Percentiles rank a stretch among this genome's conserved stretches.
phyloP scores from a whole-genome alignment of 306 rosid species.

The Vicia sativa region DNA sequence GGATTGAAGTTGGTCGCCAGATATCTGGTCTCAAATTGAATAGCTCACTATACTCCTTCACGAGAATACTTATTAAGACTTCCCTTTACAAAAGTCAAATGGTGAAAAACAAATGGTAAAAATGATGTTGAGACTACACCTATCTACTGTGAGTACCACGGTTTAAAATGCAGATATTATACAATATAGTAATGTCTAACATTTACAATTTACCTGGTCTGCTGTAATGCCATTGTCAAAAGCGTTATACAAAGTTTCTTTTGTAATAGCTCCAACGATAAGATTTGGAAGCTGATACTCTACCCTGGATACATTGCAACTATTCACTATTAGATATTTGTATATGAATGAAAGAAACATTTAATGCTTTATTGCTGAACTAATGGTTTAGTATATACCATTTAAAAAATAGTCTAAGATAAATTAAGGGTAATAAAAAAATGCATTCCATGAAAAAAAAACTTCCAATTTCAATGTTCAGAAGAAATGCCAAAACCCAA shows the following conservation, averaged over 20 bases:
- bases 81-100: constrained; percentile 22
- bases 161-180: constrained; percentile 6
- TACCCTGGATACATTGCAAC: constrained; percentile 59
- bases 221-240: constrained; percentile 88
- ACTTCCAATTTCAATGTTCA: constrained; percentile 18
- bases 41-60: constrained; percentile 6
- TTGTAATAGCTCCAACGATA: constrained; percentile 92
- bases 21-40: constrained; percentile 25
- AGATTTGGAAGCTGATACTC: constrained; percentile 99
- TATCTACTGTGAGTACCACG: constrained; percentile 1
- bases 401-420: constrained; percentile 5
- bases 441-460: constrained; percentile 13
- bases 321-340: constrained; percentile 30
- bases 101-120: constrained; percentile 3
- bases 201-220: constrained; percentile 73
- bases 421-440: constrained; percentile 21
- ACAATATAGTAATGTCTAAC: constrained; percentile 21
- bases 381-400: not conserved
- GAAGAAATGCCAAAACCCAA: constrained; percentile 8
- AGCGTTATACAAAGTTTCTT: constrained; percentile 94
- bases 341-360: constrained; percentile 19
- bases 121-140: constrained; percentile 7
- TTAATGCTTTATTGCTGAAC: constrained; percentile 17
- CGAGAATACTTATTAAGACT: constrained; percentile 17
- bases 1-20: not conserved